phyloP scores from a whole-genome alignment of 2,329 filamentous ascomycete genomes.

The Cladosporium sp. region DNA sequence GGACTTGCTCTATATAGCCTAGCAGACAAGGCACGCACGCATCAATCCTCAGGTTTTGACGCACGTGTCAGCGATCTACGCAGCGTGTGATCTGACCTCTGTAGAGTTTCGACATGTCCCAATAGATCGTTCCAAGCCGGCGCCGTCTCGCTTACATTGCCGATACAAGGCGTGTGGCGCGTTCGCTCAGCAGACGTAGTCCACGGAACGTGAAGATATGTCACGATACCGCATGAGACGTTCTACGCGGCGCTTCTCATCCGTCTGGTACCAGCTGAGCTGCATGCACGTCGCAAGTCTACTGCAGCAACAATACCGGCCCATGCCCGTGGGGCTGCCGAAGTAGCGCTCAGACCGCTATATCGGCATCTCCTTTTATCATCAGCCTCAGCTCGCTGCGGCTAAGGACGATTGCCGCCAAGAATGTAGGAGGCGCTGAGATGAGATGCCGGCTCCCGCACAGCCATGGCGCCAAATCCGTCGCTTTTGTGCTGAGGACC shows the following conservation, averaged over 20 bases:
- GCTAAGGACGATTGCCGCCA: background rate
- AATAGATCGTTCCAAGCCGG: background rate
- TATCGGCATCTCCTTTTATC: background rate
- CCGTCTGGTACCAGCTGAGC: background rate
- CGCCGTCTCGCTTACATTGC: background rate
- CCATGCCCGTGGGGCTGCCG: background rate
- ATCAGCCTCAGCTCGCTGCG: background rate
- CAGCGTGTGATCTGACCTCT: background rate
- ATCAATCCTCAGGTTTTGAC: background rate
- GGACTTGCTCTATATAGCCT: no score
- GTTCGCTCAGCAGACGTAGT: background rate
- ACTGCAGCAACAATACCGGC: background rate
- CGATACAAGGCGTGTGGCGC: conserved; percentile 1
- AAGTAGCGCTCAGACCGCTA: background rate
- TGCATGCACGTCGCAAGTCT: background rate
- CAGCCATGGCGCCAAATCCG: background rate
- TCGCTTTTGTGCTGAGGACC: background rate
- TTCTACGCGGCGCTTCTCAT: background rate
- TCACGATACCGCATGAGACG: background rate
- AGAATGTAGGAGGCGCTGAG: background rate
- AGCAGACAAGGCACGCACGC: no score
- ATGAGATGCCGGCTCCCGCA: conserved; percentile 1
- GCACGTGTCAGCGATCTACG: background rate
- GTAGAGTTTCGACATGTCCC: background rate
- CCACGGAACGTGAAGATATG: background rate